Conservation (phyloP, 345 rosid species). For the Camelina hispida region DNA sequence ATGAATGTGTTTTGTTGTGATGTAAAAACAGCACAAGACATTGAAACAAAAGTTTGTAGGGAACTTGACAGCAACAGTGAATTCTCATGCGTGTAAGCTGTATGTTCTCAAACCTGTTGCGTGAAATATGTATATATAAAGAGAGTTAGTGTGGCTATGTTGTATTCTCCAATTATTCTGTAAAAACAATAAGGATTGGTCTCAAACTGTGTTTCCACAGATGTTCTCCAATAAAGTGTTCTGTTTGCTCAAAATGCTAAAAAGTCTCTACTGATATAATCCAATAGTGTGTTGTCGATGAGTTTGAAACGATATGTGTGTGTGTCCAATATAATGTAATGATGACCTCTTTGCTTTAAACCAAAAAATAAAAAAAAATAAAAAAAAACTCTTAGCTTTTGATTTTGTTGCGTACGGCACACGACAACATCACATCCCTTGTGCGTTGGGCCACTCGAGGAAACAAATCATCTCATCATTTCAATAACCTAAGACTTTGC, state of each 20-base stretch:
- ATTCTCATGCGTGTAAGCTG: slow-evolving; percentile 72
- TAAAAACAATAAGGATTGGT: slow-evolving; percentile 33
- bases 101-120: slow-evolving; percentile 78
- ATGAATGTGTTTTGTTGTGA: slow-evolving; percentile 32
- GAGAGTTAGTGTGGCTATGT: background rate
- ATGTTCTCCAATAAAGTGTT: slow-evolving; percentile 29
- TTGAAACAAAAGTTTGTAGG: slow-evolving; percentile 56
- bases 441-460: slow-evolving; percentile 28
- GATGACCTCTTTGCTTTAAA: background rate
- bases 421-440: slow-evolving; percentile 14
- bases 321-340: background rate
- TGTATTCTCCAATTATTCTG: slow-evolving; percentile 24
- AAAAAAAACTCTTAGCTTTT: too few species aligned
- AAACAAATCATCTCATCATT: background rate
- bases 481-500: slow-evolving; percentile 21
- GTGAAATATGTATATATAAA: slow-evolving; percentile 26
- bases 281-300: background rate
- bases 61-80: slow-evolving; percentile 62
- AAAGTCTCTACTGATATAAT: background rate
- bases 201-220: background rate
- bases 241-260: slow-evolving; percentile 7
- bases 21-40: slow-evolving; percentile 72
- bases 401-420: slow-evolving; percentile 1
- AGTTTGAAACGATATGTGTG: background rate
- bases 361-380: too few species aligned